Evolutionary conservation across 1,139 yeast species (phyloP), one percentile per base, ranked within the genome.

Genomic region (Chernovozyma sophiae-reginae): DNA sequence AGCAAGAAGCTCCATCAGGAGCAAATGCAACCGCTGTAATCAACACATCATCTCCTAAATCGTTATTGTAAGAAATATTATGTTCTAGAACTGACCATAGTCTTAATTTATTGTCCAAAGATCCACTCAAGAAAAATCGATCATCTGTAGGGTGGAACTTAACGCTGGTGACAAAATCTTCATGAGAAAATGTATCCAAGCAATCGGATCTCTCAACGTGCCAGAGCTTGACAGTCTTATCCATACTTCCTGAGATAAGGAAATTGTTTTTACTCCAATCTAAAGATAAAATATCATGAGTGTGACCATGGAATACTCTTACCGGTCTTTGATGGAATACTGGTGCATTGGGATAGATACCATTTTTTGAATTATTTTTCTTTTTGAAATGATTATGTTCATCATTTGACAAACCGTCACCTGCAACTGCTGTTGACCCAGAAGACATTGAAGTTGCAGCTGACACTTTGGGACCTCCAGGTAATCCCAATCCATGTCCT

Each of bases 261-360:
- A 90, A 90, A 52, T 82, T 83, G 59, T 89, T 89, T 47, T 83
- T 84, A 39, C 95, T 83, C 97, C 97, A 90, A 49, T 86, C 86
- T 30, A 90, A 55, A 10, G 86, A 78, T 25, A 87, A 60, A 19
- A 90, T 72, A 43, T 86, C 84, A 34, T 76, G 75, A 1, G 74
- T 60, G 56, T 90, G 97, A 19, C 87, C 95, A 33, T 56, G 60
- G 43, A 79, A 83, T 15, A 73, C 72, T 23, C 77, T 67, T 12
- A 72, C 56, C 0, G 97, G 96, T 20, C 57, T 58, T n/a, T 79
- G 76, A 47, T 81, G 83, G 55, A 90, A 89, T 1, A 90, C 86
- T 0, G 96, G 94, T 0, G 95, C 95, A 47, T 74, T 72, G 4
- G 62, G 60, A 34, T 51, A 65, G 3, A 55, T 49, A 11, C 41